phyloP scores from a whole-genome alignment of 164 flowering plant genomes.

The Kalanchoe fedtschenkoi region DNA sequence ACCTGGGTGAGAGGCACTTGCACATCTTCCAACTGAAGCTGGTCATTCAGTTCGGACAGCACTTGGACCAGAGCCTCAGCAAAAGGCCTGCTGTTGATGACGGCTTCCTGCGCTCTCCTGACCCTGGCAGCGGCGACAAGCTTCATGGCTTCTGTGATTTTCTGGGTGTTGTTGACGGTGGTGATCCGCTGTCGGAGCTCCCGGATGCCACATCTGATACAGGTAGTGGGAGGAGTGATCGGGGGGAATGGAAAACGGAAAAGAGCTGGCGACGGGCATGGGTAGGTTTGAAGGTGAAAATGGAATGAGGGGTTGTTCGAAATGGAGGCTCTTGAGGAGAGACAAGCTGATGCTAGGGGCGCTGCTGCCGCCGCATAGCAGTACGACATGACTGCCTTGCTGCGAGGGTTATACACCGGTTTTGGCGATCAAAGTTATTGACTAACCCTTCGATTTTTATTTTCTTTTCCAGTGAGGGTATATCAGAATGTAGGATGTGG shows the following conservation, averaged over 20 bases:
- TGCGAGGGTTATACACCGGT: slow-evolving; percentile 2
- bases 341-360: slow-evolving; percentile 24
- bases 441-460: no score
- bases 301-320: slow-evolving; percentile 22
- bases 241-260: slow-evolving; percentile 1
- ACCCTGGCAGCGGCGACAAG: slow-evolving; percentile 85
- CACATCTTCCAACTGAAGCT: slow-evolving; percentile 47
- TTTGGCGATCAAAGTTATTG: no score
- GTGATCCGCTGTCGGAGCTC: slow-evolving; percentile 51
- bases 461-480: no score
- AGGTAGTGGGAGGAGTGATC: not conserved
- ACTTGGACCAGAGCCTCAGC: slow-evolving; percentile 58
- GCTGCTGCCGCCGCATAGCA: slow-evolving; percentile 21
- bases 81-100: slow-evolving; percentile 72
- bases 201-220: slow-evolving; percentile 45
- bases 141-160: slow-evolving; percentile 89
- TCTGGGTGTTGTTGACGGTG: slow-evolving; percentile 73
- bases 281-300: slow-evolving; percentile 15
- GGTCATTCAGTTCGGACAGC: slow-evolving; percentile 49
- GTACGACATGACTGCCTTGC: slow-evolving; percentile 26
- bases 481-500: no score
- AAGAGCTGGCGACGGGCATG: slow-evolving; percentile 18
- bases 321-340: slow-evolving; percentile 27
- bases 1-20: slow-evolving; percentile 55
- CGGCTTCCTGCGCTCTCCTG: slow-evolving; percentile 89